Base-by-base conservation (phyloP, 176 grass and related monocot genomes). In the Triticum aestivum region DNA sequence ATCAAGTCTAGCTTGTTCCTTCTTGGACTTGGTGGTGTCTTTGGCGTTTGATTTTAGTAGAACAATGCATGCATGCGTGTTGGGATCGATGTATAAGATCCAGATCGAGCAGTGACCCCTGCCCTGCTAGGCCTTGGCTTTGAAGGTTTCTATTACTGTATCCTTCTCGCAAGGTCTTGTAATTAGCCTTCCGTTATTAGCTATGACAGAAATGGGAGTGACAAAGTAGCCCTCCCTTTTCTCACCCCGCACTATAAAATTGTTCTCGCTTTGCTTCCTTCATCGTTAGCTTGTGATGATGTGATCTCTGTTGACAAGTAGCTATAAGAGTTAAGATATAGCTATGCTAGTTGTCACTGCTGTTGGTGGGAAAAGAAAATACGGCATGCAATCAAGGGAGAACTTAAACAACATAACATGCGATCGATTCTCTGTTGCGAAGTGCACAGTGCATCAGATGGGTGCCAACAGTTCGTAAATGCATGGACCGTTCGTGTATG, bases 81-180 rank as follows among this genome's bases (percentile, higher is more conserved):
- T 82, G 11, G 44, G 30, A 45, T 70, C 81, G 1, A 61, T 82
- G 65, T 58, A 66, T 69, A 41, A 69, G 69, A 80, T 75, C 15
- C n/a, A 11, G 64, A 27, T 74, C 6, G 73, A 77, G 47, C 38
- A 8, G 45, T 32, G 59, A 39, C 9, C 42, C 30, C 4, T 51
- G 44, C 44, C 47, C 47, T 51, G 5, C 61, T 56, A 56, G 79
- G 32, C 73, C 58, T 79, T 83, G 58, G 76, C 58, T 74, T 15
- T 3, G 88, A 86, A 90, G 83, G 83, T 82, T 51, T 29, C 45
- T 86, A 67, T 77, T 77, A 23, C 8, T 70, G 20, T n/a, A 69
- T 70, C 83, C 79, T 86, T 70, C 70, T 68, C 4, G 72, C 79
- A 23, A 82, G 84, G 69, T 41, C 84, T 20, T 87, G 79, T 89